phyloP scores from a whole-genome alignment of 108 stramenopile genomes.

The Skeletonema tropicum region DNA sequence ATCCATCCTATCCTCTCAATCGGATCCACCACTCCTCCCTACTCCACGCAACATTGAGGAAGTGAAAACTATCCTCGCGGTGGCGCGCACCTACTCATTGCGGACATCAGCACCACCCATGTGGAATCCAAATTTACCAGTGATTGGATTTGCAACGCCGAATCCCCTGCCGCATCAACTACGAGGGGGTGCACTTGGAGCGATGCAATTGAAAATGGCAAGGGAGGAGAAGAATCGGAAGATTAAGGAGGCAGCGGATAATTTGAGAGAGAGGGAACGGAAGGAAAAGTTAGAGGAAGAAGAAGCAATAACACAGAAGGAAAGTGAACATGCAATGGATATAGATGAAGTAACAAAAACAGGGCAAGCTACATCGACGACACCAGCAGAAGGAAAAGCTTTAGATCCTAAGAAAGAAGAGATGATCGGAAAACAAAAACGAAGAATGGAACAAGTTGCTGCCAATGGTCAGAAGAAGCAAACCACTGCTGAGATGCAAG shows the following conservation, averaged over 20 bases:
- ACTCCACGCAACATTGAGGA: constrained; percentile 58
- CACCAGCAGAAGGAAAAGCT: constrained; percentile 4
- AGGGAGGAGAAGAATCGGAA: constrained; percentile 58
- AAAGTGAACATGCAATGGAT: constrained; percentile 24
- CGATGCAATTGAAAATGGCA: constrained; percentile 74
- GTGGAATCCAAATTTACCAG: constrained; percentile 84
- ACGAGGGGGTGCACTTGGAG: constrained; percentile 78
- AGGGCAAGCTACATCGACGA: constrained; percentile 12
- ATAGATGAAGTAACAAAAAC: constrained; percentile 15
- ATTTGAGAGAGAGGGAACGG: constrained; percentile 41
- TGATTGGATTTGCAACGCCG: constrained; percentile 82
- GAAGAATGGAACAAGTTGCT: constrained; percentile 7
- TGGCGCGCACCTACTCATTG: constrained; percentile 67
- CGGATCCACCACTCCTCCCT: constrained; percentile 58
- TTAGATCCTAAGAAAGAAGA: constrained; percentile 41
- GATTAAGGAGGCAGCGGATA: constrained; percentile 34
- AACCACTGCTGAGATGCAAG: constrained; percentile 13
- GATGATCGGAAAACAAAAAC: constrained; percentile 15
- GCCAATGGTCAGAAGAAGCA: constrained; percentile 8
- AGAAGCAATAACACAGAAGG: constrained; percentile 38
- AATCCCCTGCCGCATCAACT: constrained; percentile 87
- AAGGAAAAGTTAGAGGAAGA: constrained; percentile 17
- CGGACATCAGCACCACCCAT: constrained; percentile 82
- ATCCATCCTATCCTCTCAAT: constrained; percentile 33
- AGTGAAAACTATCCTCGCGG: constrained; percentile 65